phyloP scores from a whole-genome alignment of 1,139 yeast species.

The Lodderomyces beijingensis region DNA sequence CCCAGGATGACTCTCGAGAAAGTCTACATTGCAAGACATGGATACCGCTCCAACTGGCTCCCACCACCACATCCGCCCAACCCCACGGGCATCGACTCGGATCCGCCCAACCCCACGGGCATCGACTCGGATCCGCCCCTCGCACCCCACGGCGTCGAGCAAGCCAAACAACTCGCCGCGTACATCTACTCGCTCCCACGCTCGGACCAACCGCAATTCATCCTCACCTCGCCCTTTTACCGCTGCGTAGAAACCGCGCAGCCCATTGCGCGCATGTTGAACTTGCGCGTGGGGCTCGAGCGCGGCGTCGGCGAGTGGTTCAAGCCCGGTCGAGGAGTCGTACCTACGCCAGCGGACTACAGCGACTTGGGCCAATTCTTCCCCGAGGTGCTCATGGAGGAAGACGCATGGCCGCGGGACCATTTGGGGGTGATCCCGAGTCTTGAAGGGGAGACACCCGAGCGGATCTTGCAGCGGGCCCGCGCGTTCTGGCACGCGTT shows the following conservation, averaged over 20 bases:
- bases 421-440: constrained; percentile 48
- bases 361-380: constrained; percentile 48
- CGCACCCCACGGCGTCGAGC: constrained; percentile 75
- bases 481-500: constrained; percentile 46
- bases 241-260: constrained; percentile 82
- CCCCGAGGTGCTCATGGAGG: constrained; percentile 35
- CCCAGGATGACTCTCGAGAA: constrained; percentile 37
- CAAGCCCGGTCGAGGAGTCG: constrained; percentile 46
- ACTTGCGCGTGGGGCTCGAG: constrained; percentile 58
- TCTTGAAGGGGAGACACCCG: constrained; percentile 59
- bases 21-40: constrained; percentile 62
- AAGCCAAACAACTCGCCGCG: constrained; percentile 68
- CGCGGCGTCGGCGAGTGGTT: constrained; percentile 75
- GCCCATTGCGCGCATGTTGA: constrained; percentile 57
- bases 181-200: constrained; percentile 35
- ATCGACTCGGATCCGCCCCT: constrained; percentile 78
- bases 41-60: constrained; percentile 78
- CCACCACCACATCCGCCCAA: constrained; percentile 64
- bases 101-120: constrained; percentile 71
- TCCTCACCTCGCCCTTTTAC: constrained; percentile 81
- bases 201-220: constrained; percentile 53
- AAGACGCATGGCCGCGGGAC: constrained; percentile 41
- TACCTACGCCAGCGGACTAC: constrained; percentile 58
- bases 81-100: constrained; percentile 81
- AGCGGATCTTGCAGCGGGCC: constrained; percentile 57